Evolutionary conservation across 2,329 filamentous ascomycete species (phyloP).

Genomic region (Pseudocercospora macadamiae): DNA sequence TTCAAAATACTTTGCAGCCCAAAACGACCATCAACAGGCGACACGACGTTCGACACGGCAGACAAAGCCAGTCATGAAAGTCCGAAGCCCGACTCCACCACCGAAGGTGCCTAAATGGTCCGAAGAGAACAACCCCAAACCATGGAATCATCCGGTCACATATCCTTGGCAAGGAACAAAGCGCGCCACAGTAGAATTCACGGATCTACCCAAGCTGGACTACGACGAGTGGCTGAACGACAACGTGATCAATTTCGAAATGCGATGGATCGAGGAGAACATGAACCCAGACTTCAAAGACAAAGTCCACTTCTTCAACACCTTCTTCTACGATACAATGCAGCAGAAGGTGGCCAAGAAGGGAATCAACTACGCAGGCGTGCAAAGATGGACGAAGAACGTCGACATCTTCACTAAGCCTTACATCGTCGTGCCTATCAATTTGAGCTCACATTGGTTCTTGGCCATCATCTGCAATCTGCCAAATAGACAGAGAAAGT

Average conservation of each 20-base stretch:
- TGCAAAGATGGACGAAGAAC: constrained; percentile 84
- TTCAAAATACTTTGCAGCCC: constrained; percentile 19
- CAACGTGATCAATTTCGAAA: constrained; percentile 85
- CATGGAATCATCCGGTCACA: constrained; percentile 55
- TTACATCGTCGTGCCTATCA: constrained; percentile 90
- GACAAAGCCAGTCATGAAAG: constrained; percentile 15
- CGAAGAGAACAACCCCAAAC: constrained; percentile 21
- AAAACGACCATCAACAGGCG: neutral
- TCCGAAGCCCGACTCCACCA: neutral
- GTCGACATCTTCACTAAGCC: constrained; percentile 79
- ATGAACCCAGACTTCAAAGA: constrained; percentile 45
- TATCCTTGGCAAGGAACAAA: constrained; percentile 62
- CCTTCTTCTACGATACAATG: constrained; percentile 84
- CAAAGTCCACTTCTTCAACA: constrained; percentile 85
- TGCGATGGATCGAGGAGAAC: constrained; percentile 54
- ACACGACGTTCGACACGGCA: constrained; percentile 26
- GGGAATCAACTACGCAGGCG: constrained; percentile 78
- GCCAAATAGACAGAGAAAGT: constrained; percentile 48
- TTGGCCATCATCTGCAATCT: constrained; percentile 93
- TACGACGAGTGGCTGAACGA: constrained; percentile 90
- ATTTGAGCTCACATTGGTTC: constrained; percentile 87
- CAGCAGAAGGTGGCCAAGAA: constrained; percentile 57
- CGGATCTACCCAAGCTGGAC: constrained; percentile 77
- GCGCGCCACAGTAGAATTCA: constrained; percentile 67
- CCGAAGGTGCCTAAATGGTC: constrained; percentile 34